Conservation (phyloP, 305 asterid species). For the Fraxinus angustifolia region DNA sequence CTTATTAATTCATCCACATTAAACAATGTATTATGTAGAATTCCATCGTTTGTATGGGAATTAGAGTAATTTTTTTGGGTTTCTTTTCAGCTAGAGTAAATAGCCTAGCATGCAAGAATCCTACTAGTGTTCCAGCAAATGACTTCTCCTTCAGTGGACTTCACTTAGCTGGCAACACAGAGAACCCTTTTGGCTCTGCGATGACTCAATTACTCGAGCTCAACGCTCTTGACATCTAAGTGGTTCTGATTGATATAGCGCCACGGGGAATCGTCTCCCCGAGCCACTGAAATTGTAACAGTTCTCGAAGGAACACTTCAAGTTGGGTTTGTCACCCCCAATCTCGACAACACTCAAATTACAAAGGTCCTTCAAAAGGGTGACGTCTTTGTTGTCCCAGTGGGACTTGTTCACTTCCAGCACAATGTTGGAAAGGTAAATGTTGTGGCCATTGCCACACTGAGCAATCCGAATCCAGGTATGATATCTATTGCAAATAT, state of each 20-base stretch:
- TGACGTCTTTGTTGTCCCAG: constrained; percentile 25
- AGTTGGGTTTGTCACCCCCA: constrained; percentile 25
- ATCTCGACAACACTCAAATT: constrained; percentile 22
- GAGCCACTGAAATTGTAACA: constrained; percentile 26
- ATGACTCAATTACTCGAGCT: background rate
- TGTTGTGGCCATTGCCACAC: constrained; percentile 20
- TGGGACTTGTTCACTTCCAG: constrained; percentile 26
- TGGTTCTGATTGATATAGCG: constrained; percentile 24
- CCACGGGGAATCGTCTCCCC: constrained; percentile 21
- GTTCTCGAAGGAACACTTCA: constrained; percentile 23
- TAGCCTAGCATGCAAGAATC: constrained; percentile 20
- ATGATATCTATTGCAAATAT: constrained; percentile 17
- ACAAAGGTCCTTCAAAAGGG: constrained; percentile 19
- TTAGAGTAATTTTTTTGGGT: background rate
- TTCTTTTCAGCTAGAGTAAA: constrained; percentile 17
- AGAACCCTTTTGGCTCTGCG: constrained; percentile 24
- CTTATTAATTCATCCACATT: background rate
- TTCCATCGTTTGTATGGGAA: background rate
- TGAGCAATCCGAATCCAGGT: constrained; percentile 31
- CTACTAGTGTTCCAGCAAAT: background rate
- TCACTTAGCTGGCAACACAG: constrained; percentile 28
- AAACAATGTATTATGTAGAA: background rate
- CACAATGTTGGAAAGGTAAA: constrained; percentile 17
- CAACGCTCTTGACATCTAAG: constrained; percentile 27
- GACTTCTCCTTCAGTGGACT: constrained; percentile 29